Conservation (phyloP, 805 yeast genomes). For the Wickerhamomyces bovis region DNA sequence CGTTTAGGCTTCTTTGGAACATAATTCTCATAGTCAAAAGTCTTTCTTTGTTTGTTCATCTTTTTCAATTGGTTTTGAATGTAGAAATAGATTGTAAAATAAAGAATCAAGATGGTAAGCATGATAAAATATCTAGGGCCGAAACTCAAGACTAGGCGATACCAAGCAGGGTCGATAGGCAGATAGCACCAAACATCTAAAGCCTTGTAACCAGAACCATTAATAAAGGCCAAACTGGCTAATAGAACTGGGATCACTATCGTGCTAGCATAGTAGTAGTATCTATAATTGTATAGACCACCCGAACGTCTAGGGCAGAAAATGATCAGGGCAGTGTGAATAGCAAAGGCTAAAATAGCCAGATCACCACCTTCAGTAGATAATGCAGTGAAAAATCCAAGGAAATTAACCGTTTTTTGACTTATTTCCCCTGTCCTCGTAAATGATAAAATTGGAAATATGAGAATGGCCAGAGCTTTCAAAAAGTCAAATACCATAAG, state of each 20-base stretch:
- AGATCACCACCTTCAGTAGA: constrained; percentile 83
- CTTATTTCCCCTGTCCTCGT: constrained; percentile 39
- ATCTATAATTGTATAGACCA: constrained; percentile 59
- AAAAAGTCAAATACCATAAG: constrained; percentile 68
- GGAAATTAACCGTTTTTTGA: constrained; percentile 11
- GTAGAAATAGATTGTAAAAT: constrained; percentile 65
- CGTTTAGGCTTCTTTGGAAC: neutral
- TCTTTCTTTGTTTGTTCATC: constrained; percentile 13
- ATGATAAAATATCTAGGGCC: constrained; percentile 69
- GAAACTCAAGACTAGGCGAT: constrained; percentile 71
- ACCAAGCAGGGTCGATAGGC: constrained; percentile 70
- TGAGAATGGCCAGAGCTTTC: constrained; percentile 61
- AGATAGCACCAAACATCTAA: constrained; percentile 74
- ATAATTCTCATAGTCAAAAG: neutral
- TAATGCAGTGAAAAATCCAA: constrained; percentile 75
- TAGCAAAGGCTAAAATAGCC: constrained; percentile 75
- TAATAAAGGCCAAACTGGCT: constrained; percentile 68
- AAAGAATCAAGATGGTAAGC: constrained; percentile 54
- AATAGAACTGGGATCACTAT: constrained; percentile 57
- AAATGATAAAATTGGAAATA: constrained; percentile 60
- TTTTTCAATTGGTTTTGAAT: constrained; percentile 46
- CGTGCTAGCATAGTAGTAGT: constrained; percentile 51
- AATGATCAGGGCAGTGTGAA: constrained; percentile 72
- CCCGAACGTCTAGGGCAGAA: constrained; percentile 61
- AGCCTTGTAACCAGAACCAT: constrained; percentile 50